Evolutionary conservation across 129 eudicot genomes (phyloP).

Genomic region (Kitagawia praeruptora): DNA sequence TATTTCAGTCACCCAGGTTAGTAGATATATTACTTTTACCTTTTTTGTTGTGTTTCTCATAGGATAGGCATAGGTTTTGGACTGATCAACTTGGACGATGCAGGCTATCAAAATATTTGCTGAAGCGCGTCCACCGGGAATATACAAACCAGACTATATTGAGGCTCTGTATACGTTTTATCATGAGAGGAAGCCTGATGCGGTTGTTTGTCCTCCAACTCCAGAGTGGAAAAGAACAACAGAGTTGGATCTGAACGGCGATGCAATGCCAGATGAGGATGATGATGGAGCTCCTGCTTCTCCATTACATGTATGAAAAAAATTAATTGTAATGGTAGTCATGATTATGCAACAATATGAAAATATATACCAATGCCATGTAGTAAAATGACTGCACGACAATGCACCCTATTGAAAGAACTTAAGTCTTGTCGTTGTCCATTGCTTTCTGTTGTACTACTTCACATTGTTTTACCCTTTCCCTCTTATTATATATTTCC

Average conservation of each 20-base stretch:
- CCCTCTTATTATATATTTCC: background rate
- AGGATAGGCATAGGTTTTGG: background rate
- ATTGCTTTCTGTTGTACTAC: background rate
- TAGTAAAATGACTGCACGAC: background rate
- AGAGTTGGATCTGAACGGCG: slow-evolving; percentile 94
- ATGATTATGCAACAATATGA: background rate
- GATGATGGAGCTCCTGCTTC: slow-evolving; percentile 72
- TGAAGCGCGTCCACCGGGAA: slow-evolving; percentile 95
- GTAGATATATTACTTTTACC: slow-evolving; percentile 17
- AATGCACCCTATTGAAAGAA: background rate
- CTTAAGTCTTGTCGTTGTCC: background rate
- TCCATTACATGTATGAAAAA: slow-evolving; percentile 41
- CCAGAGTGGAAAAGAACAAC: slow-evolving; percentile 92
- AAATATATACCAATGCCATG: background rate
- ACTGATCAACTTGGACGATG: slow-evolving; percentile 9
- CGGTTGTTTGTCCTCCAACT: slow-evolving; percentile 73
- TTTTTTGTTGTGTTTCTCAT: background rate
- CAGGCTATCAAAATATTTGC: slow-evolving; percentile 82
- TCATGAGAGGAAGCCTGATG: slow-evolving; percentile 84
- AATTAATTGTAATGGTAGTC: background rate
- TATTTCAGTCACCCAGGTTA: slow-evolving; percentile 81
- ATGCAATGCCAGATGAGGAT: slow-evolving; percentile 91
- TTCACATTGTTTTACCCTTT: background rate
- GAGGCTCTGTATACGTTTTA: slow-evolving; percentile 83
- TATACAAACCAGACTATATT: slow-evolving; percentile 83